phyloP scores from a whole-genome alignment of 139 green algal genomes.

The Marvania coccoides region DNA sequence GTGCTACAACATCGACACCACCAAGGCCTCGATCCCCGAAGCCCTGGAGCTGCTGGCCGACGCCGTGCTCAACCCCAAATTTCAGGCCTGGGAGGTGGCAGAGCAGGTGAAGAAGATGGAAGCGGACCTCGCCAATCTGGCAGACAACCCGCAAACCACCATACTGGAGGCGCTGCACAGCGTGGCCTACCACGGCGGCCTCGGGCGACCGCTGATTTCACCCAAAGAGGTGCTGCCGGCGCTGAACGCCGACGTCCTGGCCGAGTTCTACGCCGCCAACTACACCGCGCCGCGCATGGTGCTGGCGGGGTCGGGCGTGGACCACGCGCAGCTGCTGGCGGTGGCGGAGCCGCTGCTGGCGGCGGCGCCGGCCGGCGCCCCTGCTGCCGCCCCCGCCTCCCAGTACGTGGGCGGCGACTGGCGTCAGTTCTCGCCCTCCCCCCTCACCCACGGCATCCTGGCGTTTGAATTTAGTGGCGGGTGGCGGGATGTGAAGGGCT shows the following conservation, averaged over 20 bases:
- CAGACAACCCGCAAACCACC: constrained; percentile 54
- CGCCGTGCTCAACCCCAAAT: constrained; percentile 80
- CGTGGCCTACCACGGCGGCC: constrained; percentile 64
- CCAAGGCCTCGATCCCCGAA: constrained; percentile 66
- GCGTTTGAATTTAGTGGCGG: constrained; percentile 75
- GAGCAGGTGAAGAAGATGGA: constrained; percentile 53
- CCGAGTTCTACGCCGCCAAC: constrained; percentile 53
- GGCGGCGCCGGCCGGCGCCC: not conserved
- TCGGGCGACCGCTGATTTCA: constrained; percentile 72
- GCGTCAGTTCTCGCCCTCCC: constrained; percentile 21
- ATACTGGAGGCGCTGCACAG: constrained; percentile 65
- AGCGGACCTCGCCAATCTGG: constrained; percentile 50
- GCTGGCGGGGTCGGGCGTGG: constrained; percentile 69
- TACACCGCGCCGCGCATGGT: constrained; percentile 75
- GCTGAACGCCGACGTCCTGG: constrained; percentile 42
- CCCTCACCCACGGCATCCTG: constrained; percentile 53
- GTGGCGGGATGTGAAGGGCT: constrained; percentile 82
- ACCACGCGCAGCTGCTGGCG: constrained; percentile 66
- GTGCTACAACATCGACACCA: constrained; percentile 84
- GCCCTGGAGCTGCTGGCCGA: constrained; percentile 88
- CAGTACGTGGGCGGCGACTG: constrained; percentile 26
- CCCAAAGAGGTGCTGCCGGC: constrained; percentile 28
- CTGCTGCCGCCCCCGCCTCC: not conserved
- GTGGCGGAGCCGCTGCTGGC: constrained; percentile 61
- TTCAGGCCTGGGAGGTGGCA: constrained; percentile 61